Conservation (phyloP, 106 monocot species). For the Vanilla planifolia region DNA sequence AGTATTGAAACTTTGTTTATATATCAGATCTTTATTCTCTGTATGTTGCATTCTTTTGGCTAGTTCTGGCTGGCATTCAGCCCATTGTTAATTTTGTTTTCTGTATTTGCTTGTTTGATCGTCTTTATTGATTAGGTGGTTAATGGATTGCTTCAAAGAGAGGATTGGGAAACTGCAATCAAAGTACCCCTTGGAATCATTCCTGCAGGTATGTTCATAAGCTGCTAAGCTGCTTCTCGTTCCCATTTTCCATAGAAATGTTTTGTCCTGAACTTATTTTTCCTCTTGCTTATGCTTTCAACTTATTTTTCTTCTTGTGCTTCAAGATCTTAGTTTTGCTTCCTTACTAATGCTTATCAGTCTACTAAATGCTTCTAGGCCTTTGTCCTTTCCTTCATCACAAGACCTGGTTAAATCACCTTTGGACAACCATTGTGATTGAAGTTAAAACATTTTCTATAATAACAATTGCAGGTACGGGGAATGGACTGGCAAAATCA, state of each 20-base stretch:
- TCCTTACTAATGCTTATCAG: no score
- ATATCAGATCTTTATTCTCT: no score
- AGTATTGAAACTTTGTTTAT: no score
- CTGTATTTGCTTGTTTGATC: background rate
- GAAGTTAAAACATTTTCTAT: no score
- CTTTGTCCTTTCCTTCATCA: no score
- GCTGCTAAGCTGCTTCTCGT: background rate
- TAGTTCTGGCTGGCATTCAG: background rate
- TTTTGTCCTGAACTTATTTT: no score
- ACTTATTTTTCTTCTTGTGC: no score
- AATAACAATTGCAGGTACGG: constrained; percentile 46
- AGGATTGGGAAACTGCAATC: constrained; percentile 77
- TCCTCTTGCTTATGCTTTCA: no score
- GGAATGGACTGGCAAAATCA: constrained; percentile 96
- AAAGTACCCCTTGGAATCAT: constrained; percentile 86
- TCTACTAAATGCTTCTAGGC: no score
- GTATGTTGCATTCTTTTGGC: background rate
- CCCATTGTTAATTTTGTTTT: background rate
- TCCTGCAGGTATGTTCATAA: constrained; percentile 65
- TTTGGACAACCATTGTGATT: no score
- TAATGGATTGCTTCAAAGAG: constrained; percentile 87
- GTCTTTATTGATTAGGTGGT: constrained; percentile 47
- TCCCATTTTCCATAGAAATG: background rate
- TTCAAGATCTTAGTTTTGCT: no score
- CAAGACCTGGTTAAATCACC: no score